A percentile compares a stretch with the other conserved stretches of the same genome.
phyloP scores from a whole-genome alignment of 306 rosid species.

The Gillenia trifoliata region DNA sequence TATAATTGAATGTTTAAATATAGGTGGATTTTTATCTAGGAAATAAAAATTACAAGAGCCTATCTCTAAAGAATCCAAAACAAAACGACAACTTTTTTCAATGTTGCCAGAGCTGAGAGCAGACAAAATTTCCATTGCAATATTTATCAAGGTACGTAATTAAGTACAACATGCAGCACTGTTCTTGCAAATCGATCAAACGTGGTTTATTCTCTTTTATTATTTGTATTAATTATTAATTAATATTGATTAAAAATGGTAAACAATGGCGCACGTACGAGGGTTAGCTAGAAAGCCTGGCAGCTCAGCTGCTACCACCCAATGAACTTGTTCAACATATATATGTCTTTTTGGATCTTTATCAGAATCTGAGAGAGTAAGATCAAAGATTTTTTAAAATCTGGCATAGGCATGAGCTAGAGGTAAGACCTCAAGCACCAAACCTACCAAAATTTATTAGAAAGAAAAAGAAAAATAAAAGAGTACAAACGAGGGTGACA shows the following conservation, averaged over 20 bases:
- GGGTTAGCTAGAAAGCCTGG: not conserved
- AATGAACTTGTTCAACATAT: not conserved
- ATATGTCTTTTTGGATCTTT: not conserved
- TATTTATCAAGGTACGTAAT: not conserved
- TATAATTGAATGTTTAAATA: too few species aligned
- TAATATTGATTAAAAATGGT: too few species aligned
- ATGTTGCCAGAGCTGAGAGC: not conserved
- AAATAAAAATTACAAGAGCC: too few species aligned
- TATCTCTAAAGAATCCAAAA: too few species aligned
- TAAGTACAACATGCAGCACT: not conserved
- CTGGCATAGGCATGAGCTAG: too few species aligned
- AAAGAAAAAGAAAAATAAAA: too few species aligned
- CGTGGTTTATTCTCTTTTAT: not conserved
- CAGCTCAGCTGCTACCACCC: not conserved
- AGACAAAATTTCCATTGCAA: not conserved
- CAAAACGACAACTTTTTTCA: too few species aligned
- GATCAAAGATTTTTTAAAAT: constrained; percentile 10
- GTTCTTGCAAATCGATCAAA: not conserved
- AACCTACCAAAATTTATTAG: too few species aligned
- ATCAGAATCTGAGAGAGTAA: not conserved
- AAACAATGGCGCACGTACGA: not conserved
- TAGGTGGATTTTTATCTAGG: too few species aligned
- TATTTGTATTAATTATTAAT: too few species aligned
- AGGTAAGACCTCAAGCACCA: too few species aligned
- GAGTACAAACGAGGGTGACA: too few species aligned